Evolutionary conservation across 257 asterid species (phyloP), one percentile per base, ranked within the genome.

Genomic region (Forsythia suspensa): DNA sequence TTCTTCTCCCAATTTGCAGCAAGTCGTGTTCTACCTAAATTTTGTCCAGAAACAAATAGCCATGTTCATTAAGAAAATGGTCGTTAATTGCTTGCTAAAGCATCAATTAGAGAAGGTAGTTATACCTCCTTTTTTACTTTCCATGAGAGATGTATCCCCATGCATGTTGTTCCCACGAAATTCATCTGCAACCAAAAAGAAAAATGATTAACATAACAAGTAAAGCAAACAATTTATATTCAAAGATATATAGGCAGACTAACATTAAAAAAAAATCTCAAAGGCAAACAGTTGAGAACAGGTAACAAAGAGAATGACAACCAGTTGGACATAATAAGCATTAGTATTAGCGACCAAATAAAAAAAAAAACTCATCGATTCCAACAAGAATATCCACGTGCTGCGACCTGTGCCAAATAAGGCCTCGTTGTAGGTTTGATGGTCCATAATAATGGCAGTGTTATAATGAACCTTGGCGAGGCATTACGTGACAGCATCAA

Each of bases 61-160:
- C 66, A 67, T 34, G 46, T 71, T 75, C 24, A 84, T 21, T 65
- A 42, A 77, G 29, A 48, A 15, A 48, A 70, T 42, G 43, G 52
- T 71, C 59, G 74, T 61, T 72, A 75, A 48, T 40, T 55, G 41
- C 65, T 34, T 38, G 63, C 39, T 65, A 20, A 72, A 71, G 57
- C 79, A 67, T 18, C 48, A 80, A 77, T 75, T 55, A 61, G 76
- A 79, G 59, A 76, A 29, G 66, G 48, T 21, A 46, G 73, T 34
- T 76, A 67, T 88, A 91, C 98, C 97, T 90, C 93, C 90, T 81
- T 21, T 88, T 83, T 87, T 92, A 78, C 86, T 88, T 86, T 91
- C 93, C 79, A 67, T 75, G 69, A 82, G 75, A 80, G 81, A 87
- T 55, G 94, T 65, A 73, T 91, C 95, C 88, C 85, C 84, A 81